Evolutionary conservation across 1,284 basidiomycete species (phyloP).

Genomic region (Malassezia pachydermatis): DNA sequence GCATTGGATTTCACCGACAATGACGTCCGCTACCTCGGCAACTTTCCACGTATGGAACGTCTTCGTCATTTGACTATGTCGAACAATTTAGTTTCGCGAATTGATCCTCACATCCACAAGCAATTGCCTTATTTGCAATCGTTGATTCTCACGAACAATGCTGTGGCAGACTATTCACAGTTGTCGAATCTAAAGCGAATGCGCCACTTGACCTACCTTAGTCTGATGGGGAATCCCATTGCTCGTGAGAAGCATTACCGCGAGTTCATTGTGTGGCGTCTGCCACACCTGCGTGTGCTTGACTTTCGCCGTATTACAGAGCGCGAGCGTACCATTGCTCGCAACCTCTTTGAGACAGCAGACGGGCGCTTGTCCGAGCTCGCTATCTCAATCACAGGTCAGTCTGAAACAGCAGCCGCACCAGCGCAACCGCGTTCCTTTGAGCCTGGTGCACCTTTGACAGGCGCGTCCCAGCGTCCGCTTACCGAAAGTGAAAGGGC

Average conservation of each 20-base stretch:
- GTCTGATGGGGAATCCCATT: constrained; percentile 80
- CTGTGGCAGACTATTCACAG: constrained; percentile 64
- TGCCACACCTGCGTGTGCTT: constrained; percentile 66
- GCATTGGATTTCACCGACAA: constrained; percentile 94
- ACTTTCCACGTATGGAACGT: constrained; percentile 70
- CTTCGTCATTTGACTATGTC: constrained; percentile 69
- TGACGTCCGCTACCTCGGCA: constrained; percentile 74
- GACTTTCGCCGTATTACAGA: constrained; percentile 95
- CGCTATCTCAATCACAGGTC: constrained; percentile 18
- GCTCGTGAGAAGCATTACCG: constrained; percentile 89
- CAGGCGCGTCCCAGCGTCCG: constrained; percentile 55
- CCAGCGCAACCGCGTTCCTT: constrained; percentile 55
- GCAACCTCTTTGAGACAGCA: constrained; percentile 29
- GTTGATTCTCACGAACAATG: constrained; percentile 51
- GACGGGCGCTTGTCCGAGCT: constrained; percentile 31
- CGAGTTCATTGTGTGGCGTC: constrained; percentile 62
- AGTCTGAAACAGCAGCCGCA: constrained; percentile 59
- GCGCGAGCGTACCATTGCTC: constrained; percentile 58
- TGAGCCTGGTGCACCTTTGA: constrained; percentile 37
- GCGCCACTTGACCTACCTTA: constrained; percentile 67
- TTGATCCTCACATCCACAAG: constrained; percentile 68
- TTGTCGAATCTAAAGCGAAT: constrained; percentile 72
- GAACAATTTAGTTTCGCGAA: constrained; percentile 74
- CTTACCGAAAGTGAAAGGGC: constrained; percentile 88
- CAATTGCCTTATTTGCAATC: constrained; percentile 73